Base-by-base conservation (phyloP, 371 early-diverging fungal species). In the Circinella umbellata region DNA sequence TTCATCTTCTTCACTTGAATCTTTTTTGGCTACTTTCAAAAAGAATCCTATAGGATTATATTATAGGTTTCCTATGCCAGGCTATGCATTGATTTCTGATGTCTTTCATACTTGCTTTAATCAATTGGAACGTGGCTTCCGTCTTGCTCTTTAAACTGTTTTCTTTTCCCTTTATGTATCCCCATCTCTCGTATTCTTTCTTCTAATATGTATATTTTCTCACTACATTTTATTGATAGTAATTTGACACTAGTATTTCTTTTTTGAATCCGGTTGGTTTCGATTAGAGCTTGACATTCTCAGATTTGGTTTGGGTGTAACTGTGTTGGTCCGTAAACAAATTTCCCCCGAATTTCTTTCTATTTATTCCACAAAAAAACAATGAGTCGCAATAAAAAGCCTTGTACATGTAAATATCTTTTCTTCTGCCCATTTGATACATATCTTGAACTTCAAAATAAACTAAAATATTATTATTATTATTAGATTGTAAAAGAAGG, bases 51-150 rank as follows among this genome's bases (percentile, higher is more conserved):
- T 59, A 7, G 14, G 46, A 0, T 34, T 59, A n/a, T 66, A 66
- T 20, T 8, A 66, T 14, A 53, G 42, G 14, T 66, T 47, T 46
- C 57, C 67, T 3, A 17, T 66, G 27, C 67, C 67, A 14, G 67
- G 67, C 10, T 42, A 42, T 37, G 67, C 67, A 27, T 15, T 66
- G 47, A 20, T 55, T 3, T 57, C 47, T 34, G 67, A 66, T 42
- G 34, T 66, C 5, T 36, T 66, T 15, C 10, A 35, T 46, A 55
- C 67, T n/a, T 38, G 54, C n/a, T 47, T 57, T 27, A 54, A 66
- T 18, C 67, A 57, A 37, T 3, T 66, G 11, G 57, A 57, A 34
- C 57, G 57, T n/a, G 57, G 57, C 4, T 27, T 57, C 14, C 57
- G 14, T 14, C 57, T 57, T 34, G 57, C 57, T 27, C 34, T 57